Base-by-base conservation (phyloP, 257 asterid genomes). In the Nicotiana otophora region DNA sequence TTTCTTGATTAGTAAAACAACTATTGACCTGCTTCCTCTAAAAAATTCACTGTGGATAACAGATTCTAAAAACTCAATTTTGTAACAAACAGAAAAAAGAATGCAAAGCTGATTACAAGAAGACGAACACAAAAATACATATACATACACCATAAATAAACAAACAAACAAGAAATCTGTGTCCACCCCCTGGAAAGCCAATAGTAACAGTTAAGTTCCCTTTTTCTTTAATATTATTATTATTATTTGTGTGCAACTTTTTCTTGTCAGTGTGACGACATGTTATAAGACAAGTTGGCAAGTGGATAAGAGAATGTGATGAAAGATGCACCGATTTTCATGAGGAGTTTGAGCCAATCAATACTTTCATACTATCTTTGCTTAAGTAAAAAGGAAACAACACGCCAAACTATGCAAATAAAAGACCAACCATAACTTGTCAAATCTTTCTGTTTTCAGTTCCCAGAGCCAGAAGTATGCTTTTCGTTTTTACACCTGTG, bases 131-230 rank as follows among this genome's bases (percentile, higher is more conserved):
- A 72, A 42, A 72, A 72, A 46, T 72, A 72, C 78, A 64, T 0
- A 51, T 72, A 42, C 78, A 64, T 0, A 51, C 57, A 51, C 57
- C 9, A 63, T 63, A 63, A 28, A 12, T 3, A 4, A 26, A 11
- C 69, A 70, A 70, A 70, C 58, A 70, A 39, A 42, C 58, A 70
- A 69, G 10, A 39, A n/a, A n/a, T 70, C 78, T 72, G 78, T 26
- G 60, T 23, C 42, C 78, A 70, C 58, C 78, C 57, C 58, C 53
- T 70, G 78, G 57, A 39, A 70, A 70, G 8, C 78, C 78, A 70
- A 70, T 70, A 23, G 26, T 23, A 72, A 72, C 20, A 20, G 33
- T 16, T n/a, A 28, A 42, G 78, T 42, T 39, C 33, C n/a, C 10
- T 9, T 51, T 51, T 51, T 11, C 17, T 51, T 53, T 53, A 51